These are phyloP conservation scores for Penicillium digitatum DNA, from an alignment of 2,329 filamentous ascomycete genomes.

Conservation along the genomic window DNA sequence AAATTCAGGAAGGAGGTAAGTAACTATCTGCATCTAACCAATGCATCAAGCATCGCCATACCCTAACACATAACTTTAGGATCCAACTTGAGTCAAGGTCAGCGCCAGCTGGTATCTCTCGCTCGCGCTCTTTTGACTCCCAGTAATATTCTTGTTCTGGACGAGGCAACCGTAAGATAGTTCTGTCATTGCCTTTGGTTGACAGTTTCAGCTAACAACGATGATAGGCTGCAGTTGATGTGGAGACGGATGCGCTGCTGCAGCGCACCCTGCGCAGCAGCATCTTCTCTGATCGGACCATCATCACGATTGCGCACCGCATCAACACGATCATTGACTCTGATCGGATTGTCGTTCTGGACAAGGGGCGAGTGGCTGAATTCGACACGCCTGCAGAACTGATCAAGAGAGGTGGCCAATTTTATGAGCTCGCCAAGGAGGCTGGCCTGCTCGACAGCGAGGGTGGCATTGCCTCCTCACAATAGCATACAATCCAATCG, in stretches of 20 bases:
- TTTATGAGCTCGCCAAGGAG: conserved; percentile 88
- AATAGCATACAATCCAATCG: conserved; percentile 11
- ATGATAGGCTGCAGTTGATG: conserved; percentile 61
- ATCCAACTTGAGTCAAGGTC: conserved; percentile 91
- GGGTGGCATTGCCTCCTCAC: conserved; percentile 24
- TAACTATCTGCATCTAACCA: neutral
- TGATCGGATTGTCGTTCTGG: conserved; percentile 89
- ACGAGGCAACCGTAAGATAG: conserved; percentile 77
- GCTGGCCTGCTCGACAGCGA: conserved; percentile 65
- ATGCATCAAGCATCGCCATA: conserved; percentile 2
- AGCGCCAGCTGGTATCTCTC: conserved; percentile 88
- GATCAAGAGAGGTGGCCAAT: conserved; percentile 70
- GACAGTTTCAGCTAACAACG: conserved; percentile 16
- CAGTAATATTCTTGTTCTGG: conserved; percentile 92
- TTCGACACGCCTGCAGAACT: conserved; percentile 83
- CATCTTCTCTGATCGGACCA: conserved; percentile 84
- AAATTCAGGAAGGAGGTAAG: conserved; percentile 89
- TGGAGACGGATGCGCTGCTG: conserved; percentile 63
- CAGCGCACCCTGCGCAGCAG: conserved; percentile 61
- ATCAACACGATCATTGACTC: conserved; percentile 93
- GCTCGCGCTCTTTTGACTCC: conserved; percentile 91
- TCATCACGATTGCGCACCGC: conserved; percentile 96
- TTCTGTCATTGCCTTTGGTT: neutral
- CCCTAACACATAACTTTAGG: conserved; percentile 49
- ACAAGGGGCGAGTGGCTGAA: conserved; percentile 83